Evolutionary conservation across 139 green algal genomes (phyloP), one percentile per base, ranked within the genome.

Genomic region (Chlamydomonas applanata): DNA sequence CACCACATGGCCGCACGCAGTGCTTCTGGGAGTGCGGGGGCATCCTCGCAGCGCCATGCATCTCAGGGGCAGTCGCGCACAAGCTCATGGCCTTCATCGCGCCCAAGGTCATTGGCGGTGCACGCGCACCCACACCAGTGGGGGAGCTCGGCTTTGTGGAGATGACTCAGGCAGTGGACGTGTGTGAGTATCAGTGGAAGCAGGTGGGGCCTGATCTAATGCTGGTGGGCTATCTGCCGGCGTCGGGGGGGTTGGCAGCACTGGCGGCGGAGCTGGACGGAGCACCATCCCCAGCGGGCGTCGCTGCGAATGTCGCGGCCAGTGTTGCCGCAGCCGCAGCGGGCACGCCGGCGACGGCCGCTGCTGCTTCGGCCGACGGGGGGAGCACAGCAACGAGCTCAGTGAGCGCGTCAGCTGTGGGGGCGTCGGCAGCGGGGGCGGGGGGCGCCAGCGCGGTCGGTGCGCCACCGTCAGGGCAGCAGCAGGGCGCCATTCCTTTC

Each of bases 11-110:
- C 25, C 20, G 56, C n/a, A 2, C 24, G 60, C 77, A 91, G 82
- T 88, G 89, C 46, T 91, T 99, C 46, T 99, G 96, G 96, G 96
- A 99, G 88, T 99, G 96, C 73, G 96, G 96, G 5, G 96, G 96
- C 62, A 95, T 78, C 35, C 83, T 99, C 49, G 89, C 95, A 7
- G 96, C 96, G n/a, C 96, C 96, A 35, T 93, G 92, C 62, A 94
- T 99, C 65, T 82, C 86, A 3, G 80, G 54, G 36, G 85, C 89
- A 1, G 90, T 91, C 30, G 91, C 99, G n/a, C 93, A 99, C 88
- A 98, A 97, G 80, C 82, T 96, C 9, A 85, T 97, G 89, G 92
- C 94, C 9, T 98, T 98, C 74, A 83, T 98, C 3, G 94, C 94
- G n/a, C 94, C 94, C 59, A 98, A 98, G 82, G 87, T 98, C 71